A percentile compares a stretch with the other conserved stretches of the same genome.
These are phyloP conservation scores for Beauveria varroae DNA, from an alignment of 2,329 filamentous ascomycete genomes.

Conservation along the genomic window DNA sequence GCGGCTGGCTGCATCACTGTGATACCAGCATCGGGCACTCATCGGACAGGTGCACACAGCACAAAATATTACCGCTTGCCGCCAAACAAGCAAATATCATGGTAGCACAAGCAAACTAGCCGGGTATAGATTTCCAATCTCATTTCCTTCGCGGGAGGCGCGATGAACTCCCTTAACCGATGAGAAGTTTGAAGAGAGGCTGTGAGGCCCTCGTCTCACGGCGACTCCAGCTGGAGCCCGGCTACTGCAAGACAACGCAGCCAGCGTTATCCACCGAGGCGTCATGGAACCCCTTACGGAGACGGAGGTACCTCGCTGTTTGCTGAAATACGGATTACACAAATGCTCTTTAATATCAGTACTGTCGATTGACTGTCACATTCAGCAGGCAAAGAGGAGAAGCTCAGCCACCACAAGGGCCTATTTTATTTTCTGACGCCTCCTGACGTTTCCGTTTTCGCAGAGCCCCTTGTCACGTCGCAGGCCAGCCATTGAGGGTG, in stretches of 20 bases:
- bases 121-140: neutral
- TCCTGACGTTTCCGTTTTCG: neutral
- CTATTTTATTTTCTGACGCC: neutral
- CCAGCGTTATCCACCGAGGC: neutral
- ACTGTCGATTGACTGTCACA: neutral
- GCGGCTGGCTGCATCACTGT: neutral
- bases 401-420: neutral
- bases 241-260: neutral
- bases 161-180: neutral
- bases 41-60: neutral
- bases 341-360: neutral
- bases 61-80: neutral
- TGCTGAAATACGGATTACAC: neutral
- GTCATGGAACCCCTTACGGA: neutral
- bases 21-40: neutral
- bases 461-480: neutral
- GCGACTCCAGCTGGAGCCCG: neutral
- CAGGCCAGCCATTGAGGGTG: neutral
- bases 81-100: neutral
- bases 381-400: neutral
- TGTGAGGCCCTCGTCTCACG: neutral
- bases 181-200: no score
- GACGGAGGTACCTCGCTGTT: neutral
- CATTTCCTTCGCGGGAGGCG: no score
- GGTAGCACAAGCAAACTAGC: neutral